phyloP scores from a whole-genome alignment of 768 basidiomycete genomes.

The Crepidotus variabilis region DNA sequence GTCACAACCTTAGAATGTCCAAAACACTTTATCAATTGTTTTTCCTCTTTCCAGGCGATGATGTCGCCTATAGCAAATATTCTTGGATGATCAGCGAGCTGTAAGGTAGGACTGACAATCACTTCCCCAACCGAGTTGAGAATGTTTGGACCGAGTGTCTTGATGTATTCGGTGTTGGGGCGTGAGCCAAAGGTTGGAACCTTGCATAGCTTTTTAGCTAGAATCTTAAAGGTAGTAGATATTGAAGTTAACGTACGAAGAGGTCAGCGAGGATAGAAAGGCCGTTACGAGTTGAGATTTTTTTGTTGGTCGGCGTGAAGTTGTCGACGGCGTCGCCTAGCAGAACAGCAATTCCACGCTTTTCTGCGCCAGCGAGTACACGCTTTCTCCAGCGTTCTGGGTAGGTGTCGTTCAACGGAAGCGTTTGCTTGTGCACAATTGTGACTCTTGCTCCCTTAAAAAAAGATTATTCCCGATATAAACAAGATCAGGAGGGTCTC shows the following conservation, averaged over 20 bases:
- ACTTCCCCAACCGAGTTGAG: constrained; percentile 41
- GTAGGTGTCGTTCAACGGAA: constrained; percentile 55
- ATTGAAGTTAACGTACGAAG: constrained; percentile 38
- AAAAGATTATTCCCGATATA: too few relatives aligned
- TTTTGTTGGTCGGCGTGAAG: constrained; percentile 29
- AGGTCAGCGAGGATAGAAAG: constrained; percentile 50
- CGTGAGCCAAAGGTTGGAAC: constrained; percentile 37
- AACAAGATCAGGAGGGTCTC: too few relatives aligned
- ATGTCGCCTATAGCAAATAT: constrained; percentile 69
- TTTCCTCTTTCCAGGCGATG: constrained; percentile 62
- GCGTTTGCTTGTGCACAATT: constrained; percentile 50
- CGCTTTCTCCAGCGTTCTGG: constrained; percentile 48
- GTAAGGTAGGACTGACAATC: constrained; percentile 55
- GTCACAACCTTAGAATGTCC: constrained; percentile 45
- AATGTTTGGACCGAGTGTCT: constrained; percentile 32
- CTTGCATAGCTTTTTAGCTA: too few relatives aligned
- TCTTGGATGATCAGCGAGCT: constrained; percentile 43
- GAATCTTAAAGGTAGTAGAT: background rate
- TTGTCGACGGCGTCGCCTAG: constrained; percentile 52
- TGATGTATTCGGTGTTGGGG: constrained; percentile 51
- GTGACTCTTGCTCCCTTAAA: too few relatives aligned
- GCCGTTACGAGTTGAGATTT: constrained; percentile 47
- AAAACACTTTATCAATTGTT: constrained; percentile 43
- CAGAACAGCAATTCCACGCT: constrained; percentile 46
- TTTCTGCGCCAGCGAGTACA: constrained; percentile 35